These are phyloP conservation scores for Sugiyamaella novakii DNA, from an alignment of 1,139 yeast genomes.

Conservation along the genomic window DNA sequence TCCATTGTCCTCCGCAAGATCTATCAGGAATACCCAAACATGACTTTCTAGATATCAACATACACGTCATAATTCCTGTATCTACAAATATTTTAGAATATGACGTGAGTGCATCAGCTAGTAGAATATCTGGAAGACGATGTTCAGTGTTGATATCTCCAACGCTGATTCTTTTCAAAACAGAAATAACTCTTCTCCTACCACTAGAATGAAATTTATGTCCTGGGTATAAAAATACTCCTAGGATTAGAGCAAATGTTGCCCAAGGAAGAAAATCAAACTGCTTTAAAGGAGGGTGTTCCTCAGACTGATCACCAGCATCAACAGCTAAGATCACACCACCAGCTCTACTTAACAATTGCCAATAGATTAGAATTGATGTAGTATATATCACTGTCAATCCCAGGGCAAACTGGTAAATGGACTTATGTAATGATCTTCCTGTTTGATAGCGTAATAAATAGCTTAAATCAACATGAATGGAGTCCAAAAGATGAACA, in stretches of 20 bases:
- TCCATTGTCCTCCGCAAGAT: constrained; percentile 41
- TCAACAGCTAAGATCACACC: constrained; percentile 13
- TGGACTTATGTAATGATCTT: constrained; percentile 31
- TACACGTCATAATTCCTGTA: constrained; percentile 52
- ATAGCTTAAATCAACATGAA: constrained; percentile 47
- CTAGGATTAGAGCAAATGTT: constrained; percentile 37
- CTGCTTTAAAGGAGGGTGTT: constrained; percentile 18
- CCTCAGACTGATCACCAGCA: constrained; percentile 18
- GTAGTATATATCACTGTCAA: constrained; percentile 29
- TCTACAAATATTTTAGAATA: constrained; percentile 77
- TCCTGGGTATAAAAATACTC: constrained; percentile 37
- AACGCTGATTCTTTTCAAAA: constrained; percentile 54
- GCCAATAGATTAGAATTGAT: constrained; percentile 34
- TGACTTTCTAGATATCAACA: constrained; percentile 38
- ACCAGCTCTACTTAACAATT: constrained; percentile 32
- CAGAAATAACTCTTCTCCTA: constrained; percentile 40
- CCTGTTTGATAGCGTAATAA: constrained; percentile 44
- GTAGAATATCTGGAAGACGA: constrained; percentile 74
- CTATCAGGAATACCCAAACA: constrained; percentile 42
- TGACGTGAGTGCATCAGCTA: constrained; percentile 81
- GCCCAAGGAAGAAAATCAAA: constrained; percentile 43
- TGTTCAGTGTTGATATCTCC: constrained; percentile 58
- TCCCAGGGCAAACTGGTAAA: constrained; percentile 34
- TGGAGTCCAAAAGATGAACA: constrained; percentile 42
- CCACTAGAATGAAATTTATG: constrained; percentile 34